Evolutionary conservation across 345 rosid species (phyloP).

Genomic region (Pistacia atlantica): DNA sequence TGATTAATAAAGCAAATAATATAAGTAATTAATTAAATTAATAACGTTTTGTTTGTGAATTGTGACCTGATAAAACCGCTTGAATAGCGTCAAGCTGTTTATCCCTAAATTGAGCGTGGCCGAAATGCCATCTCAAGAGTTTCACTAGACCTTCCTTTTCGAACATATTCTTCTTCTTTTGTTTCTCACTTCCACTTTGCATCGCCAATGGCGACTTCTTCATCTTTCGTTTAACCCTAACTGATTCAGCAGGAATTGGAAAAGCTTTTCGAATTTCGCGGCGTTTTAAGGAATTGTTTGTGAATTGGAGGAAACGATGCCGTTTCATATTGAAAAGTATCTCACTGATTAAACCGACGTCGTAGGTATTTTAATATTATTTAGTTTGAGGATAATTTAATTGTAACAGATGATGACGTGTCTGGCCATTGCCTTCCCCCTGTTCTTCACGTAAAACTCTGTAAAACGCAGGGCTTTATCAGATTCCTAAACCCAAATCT

Average conservation of each 20-base stretch:
- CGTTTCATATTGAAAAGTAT: background rate
- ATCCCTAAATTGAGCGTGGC: slow-evolving; percentile 80
- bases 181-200: slow-evolving; percentile 43
- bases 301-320: background rate
- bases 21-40: too few relatives aligned
- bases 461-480: slow-evolving; percentile 7
- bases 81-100: slow-evolving; percentile 89
- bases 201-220: slow-evolving; percentile 72
- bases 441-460: background rate
- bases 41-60: background rate
- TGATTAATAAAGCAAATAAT: background rate
- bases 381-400: too few relatives aligned
- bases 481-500: background rate
- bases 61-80: slow-evolving; percentile 76
- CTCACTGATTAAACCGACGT: background rate
- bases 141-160: slow-evolving; percentile 77
- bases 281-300: background rate
- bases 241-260: background rate
- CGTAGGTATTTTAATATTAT: background rate
- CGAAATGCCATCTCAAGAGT: slow-evolving; percentile 95
- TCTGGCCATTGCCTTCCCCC: background rate
- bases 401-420: too few relatives aligned
- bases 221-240: slow-evolving; percentile 36
- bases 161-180: slow-evolving; percentile 30
- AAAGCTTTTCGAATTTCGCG: background rate